These are phyloP conservation scores for Cyclaneusma minus DNA, from an alignment of 2,329 filamentous ascomycete genomes.

Conservation along the genomic window DNA sequence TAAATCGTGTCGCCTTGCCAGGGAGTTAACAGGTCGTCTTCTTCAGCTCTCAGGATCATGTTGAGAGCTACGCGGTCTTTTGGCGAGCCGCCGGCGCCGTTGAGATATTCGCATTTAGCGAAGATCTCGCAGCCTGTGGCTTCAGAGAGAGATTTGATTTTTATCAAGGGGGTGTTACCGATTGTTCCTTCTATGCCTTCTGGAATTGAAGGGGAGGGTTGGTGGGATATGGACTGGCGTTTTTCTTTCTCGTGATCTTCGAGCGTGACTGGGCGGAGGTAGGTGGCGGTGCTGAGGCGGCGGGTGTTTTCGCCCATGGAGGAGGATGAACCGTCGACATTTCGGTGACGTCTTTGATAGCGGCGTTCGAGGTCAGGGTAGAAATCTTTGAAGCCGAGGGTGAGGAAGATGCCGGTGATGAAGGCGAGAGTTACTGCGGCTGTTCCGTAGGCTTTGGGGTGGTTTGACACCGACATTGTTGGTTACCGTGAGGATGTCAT, in stretches of 20 bases:
- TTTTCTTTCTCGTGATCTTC: slow-evolving; percentile 35
- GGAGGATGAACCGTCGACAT: slow-evolving; percentile 7
- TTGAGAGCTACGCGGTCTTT: slow-evolving; percentile 89
- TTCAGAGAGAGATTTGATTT: slow-evolving; percentile 70
- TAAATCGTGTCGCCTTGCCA: slow-evolving; percentile 86
- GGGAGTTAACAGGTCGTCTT: slow-evolving; percentile 57
- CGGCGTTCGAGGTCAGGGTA: slow-evolving; percentile 59
- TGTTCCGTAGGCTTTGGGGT: slow-evolving; percentile 45
- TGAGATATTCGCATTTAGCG: slow-evolving; percentile 91
- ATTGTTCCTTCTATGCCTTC: slow-evolving; percentile 85
- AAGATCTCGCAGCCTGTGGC: slow-evolving; percentile 81
- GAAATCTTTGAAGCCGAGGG: slow-evolving; percentile 64
- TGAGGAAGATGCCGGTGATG: slow-evolving; percentile 58
- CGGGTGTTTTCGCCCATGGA: slow-evolving; percentile 9
- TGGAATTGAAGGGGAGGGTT: slow-evolving; percentile 29
- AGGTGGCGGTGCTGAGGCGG: slow-evolving; percentile 10
- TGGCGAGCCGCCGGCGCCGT: slow-evolving; percentile 83
- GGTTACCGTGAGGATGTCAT: slow-evolving; percentile 6
- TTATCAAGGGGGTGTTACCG: slow-evolving; percentile 80
- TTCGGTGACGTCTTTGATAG: slow-evolving; percentile 34
- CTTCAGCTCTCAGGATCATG: slow-evolving; percentile 77
- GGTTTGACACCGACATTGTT: slow-evolving; percentile 42
- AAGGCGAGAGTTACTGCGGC: slow-evolving; percentile 60
- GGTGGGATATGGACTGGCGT: slow-evolving; percentile 12
- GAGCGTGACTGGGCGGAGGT: slow-evolving; percentile 29